Percentiles rank a stretch among this genome's conserved stretches.
phyloP scores from a whole-genome alignment of 495 filamentous ascomycete species.

The Lophiostoma macrostomum region DNA sequence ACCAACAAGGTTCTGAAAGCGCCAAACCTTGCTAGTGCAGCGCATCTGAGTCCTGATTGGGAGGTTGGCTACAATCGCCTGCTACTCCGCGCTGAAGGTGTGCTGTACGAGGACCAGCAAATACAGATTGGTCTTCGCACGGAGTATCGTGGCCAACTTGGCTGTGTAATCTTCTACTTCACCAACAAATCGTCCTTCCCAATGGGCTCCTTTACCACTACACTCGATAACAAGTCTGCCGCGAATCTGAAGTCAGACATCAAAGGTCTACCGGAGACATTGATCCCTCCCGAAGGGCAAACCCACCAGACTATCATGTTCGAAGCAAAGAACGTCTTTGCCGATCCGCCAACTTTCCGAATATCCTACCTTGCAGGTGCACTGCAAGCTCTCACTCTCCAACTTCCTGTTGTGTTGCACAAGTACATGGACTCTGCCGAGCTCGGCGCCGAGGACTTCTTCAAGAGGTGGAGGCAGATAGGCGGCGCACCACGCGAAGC shows the following conservation, averaged over 20 bases:
- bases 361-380: slow-evolving; percentile 93
- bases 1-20: slow-evolving; percentile 57
- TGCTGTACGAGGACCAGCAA: slow-evolving; percentile 92
- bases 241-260: slow-evolving; percentile 73
- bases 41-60: slow-evolving; percentile 93
- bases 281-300: slow-evolving; percentile 69
- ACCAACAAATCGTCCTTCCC: slow-evolving; percentile 83
- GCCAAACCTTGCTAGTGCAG: slow-evolving; percentile 85
- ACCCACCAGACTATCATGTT: slow-evolving; percentile 94
- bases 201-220: slow-evolving; percentile 89
- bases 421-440: slow-evolving; percentile 95
- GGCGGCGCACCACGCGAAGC: slow-evolving; percentile 81
- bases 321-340: slow-evolving; percentile 77
- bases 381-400: slow-evolving; percentile 86
- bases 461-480: slow-evolving; percentile 98
- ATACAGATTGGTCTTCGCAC: slow-evolving; percentile 89
- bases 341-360: slow-evolving; percentile 82
- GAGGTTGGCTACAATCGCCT: slow-evolving; percentile 84
- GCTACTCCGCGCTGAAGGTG: slow-evolving; percentile 73
- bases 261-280: slow-evolving; percentile 83
- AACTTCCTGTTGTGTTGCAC: slow-evolving; percentile 82
- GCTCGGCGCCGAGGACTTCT: slow-evolving; percentile 85
- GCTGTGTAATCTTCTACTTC: slow-evolving; percentile 93
- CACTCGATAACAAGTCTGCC: slow-evolving; percentile 74
- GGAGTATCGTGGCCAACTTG: slow-evolving; percentile 91